Conservation (phyloP, 305 asterid species). For the Fraxinus sp. region DNA sequence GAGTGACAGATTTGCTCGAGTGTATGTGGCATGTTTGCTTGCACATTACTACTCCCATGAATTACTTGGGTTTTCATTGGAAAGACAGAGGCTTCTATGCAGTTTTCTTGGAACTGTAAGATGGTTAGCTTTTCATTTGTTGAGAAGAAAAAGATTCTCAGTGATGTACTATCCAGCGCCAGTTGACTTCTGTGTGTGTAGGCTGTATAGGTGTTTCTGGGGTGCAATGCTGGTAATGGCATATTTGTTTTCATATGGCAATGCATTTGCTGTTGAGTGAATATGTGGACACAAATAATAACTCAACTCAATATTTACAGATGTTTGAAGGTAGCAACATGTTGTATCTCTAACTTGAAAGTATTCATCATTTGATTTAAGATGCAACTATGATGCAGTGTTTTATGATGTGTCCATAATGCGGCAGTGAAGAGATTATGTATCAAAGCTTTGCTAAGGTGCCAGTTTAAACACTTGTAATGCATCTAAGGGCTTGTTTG, state of each 20-base stretch:
- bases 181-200: not conserved
- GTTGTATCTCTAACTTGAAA: not conserved
- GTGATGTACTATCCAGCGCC: not conserved
- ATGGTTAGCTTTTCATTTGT: constrained; percentile 14
- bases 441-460: not conserved
- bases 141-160: constrained; percentile 1
- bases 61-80: constrained; percentile 27
- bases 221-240: not conserved
- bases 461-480: not conserved
- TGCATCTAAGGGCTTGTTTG: not conserved
- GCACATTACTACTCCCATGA: constrained; percentile 19
- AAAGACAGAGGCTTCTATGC: constrained; percentile 6
- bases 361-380: not conserved
- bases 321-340: not conserved
- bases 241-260: not conserved
- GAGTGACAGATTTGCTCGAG: not conserved
- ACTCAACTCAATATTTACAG: not conserved
- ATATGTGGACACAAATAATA: not conserved
- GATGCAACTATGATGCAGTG: not conserved
- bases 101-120: constrained; percentile 15
- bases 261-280: not conserved
- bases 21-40: constrained; percentile 17
- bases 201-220: not conserved
- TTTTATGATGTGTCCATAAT: not conserved
- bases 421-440: not conserved